phyloP scores from a whole-genome alignment of 805 yeast genomes.

The Ogataea corticis region DNA sequence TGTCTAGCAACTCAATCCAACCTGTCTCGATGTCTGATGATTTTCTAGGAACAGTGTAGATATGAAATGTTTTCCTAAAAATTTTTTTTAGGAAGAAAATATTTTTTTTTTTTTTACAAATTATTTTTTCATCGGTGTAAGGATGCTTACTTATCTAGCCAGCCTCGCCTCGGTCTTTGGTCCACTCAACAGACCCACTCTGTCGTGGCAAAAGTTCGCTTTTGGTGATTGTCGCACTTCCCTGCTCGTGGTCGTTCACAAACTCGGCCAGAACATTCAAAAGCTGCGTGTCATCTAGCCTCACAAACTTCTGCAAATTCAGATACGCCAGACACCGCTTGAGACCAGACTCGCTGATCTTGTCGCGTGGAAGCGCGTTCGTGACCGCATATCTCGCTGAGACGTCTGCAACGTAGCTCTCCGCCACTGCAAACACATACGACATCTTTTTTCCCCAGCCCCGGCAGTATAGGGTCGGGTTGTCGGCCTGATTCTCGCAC shows the following conservation, averaged over 20 bases:
- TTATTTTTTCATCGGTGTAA: background rate
- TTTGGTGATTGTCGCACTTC: slow-evolving; percentile 13
- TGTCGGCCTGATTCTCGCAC: slow-evolving; percentile 84
- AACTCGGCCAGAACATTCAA: slow-evolving; percentile 40
- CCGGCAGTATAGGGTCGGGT: slow-evolving; percentile 70
- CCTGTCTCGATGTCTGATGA: background rate
- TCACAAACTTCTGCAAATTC: slow-evolving; percentile 37
- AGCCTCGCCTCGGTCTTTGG: slow-evolving; percentile 71
- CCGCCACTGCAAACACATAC: slow-evolving; percentile 70
- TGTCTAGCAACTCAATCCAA: background rate
- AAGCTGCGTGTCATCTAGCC: slow-evolving; percentile 37
- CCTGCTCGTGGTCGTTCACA: slow-evolving; percentile 36
- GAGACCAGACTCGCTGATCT: slow-evolving; percentile 43
- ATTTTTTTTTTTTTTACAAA: background rate
- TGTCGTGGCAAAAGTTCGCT: slow-evolving; percentile 54
- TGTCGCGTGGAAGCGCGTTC: slow-evolving; percentile 48
- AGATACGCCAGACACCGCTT: slow-evolving; percentile 35
- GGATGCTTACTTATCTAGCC: slow-evolving; percentile 39
- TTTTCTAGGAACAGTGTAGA: background rate
- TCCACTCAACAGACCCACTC: slow-evolving; percentile 80
- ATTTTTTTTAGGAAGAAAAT: background rate
- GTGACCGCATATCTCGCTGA: slow-evolving; percentile 62
- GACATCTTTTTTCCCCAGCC: slow-evolving; percentile 97
- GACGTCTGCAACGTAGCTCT: slow-evolving; percentile 66
- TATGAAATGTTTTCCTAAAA: background rate